These are phyloP conservation scores for Reutealis trisperma DNA, from an alignment of 345 rosid genomes.

Conservation along the genomic window DNA sequence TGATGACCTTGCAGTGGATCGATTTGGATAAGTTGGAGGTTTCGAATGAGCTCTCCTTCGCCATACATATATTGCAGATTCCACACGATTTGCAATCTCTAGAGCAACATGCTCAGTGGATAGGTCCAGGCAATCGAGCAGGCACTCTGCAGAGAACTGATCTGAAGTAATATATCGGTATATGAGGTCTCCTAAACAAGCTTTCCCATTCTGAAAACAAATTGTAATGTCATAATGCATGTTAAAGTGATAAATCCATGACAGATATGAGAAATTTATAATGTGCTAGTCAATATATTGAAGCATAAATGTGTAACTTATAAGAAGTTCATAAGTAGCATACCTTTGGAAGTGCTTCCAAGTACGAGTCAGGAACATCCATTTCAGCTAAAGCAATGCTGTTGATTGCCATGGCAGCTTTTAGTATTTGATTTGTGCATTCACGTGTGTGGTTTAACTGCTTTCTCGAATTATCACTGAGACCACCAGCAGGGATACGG, in stretches of 20 bases:
- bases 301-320: no score
- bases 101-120: conserved; percentile 93
- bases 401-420: conserved; percentile 98
- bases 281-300: neutral
- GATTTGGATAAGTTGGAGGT: conserved; percentile 45
- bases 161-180: conserved; percentile 81
- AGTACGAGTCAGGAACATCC: conserved; percentile 89
- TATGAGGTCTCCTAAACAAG: conserved; percentile 78
- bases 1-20: conserved; percentile 69
- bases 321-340: neutral
- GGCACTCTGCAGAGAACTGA: conserved; percentile 80
- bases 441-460: conserved; percentile 88
- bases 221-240: neutral
- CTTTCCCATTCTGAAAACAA: conserved; percentile 77
- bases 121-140: conserved; percentile 91
- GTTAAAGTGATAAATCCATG: neutral
- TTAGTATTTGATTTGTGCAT: conserved; percentile 91
- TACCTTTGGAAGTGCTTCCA: conserved; percentile 93
- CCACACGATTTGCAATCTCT: conserved; percentile 88
- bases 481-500: conserved; percentile 79
- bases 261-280: neutral
- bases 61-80: conserved; percentile 81
- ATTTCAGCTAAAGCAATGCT: conserved; percentile 75
- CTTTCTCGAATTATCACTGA: conserved; percentile 72
- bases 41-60: conserved; percentile 59